These are phyloP conservation scores for Penicillium sp. DNA, from an alignment of 2,329 filamentous ascomycete species.

Conservation along the genomic window DNA sequence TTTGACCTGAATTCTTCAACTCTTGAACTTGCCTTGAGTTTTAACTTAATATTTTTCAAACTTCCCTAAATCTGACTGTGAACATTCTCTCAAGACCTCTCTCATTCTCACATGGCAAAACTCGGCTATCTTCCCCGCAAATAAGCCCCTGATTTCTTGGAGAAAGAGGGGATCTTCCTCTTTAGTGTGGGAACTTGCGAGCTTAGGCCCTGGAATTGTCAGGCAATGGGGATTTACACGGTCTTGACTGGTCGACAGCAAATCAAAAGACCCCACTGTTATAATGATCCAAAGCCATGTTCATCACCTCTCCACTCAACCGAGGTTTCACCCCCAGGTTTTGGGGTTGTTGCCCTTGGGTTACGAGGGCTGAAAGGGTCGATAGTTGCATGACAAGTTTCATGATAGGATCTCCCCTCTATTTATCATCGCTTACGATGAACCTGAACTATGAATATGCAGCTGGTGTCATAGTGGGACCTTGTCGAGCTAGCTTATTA, in stretches of 20 bases:
- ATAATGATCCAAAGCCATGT: not conserved
- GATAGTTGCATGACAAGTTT: not conserved
- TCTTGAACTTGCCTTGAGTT: not conserved
- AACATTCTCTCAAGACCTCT: too few species aligned
- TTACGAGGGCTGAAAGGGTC: not conserved
- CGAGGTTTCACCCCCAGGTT: not conserved
- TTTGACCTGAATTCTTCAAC: not conserved
- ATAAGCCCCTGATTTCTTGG: not conserved
- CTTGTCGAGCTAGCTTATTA: not conserved
- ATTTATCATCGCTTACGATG: not conserved
- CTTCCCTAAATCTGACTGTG: too few species aligned
- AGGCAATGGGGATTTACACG: not conserved
- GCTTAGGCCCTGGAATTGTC: not conserved
- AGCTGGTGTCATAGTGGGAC: not conserved
- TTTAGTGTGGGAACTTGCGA: not conserved
- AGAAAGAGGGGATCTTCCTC: not conserved
- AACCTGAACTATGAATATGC: not conserved
- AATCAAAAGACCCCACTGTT: not conserved
- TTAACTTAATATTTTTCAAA: too few species aligned
- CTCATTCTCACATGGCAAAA: constrained; percentile 21
- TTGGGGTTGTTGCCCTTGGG: not conserved
- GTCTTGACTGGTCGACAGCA: not conserved
- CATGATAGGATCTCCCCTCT: not conserved
- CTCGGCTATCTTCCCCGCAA: constrained; percentile 12
- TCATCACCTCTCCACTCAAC: not conserved